Percentiles rank a stretch among this genome's conserved stretches.
Conservation (phyloP, 345 rosid genomes). For the Raphanus raphanistrum region DNA sequence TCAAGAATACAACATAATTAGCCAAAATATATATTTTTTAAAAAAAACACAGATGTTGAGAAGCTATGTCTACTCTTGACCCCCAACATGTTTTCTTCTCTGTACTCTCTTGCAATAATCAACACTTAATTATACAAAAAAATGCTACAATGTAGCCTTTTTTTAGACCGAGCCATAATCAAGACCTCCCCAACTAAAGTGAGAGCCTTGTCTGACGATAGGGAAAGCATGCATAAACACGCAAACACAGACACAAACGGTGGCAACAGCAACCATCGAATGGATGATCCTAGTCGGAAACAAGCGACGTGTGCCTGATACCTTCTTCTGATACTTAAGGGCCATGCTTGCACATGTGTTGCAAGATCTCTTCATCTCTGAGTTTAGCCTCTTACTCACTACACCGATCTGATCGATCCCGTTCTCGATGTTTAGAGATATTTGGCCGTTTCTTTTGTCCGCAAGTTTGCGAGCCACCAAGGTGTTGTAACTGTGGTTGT, state of each 20-base stretch:
- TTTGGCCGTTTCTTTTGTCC: conserved; percentile 62
- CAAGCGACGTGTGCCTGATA: conserved; percentile 53
- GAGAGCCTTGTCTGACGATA: conserved; percentile 53
- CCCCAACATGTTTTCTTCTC: conserved; percentile 2
- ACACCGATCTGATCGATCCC: conserved; percentile 41
- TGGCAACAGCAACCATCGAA: conserved; percentile 81
- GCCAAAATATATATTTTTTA: not conserved
- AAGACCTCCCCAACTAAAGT: conserved; percentile 77
- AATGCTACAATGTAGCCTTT: not conserved
- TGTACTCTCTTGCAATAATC: conserved; percentile 11
- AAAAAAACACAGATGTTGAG: conserved; percentile 6
- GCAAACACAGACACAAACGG: conserved; percentile 91
- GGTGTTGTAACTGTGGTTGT: conserved; percentile 64
- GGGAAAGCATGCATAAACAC: conserved; percentile 71
- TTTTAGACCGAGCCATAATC: conserved; percentile 61
- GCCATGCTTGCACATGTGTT: conserved; percentile 56
- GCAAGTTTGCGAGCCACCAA: conserved; percentile 63
- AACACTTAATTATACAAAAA: not conserved
- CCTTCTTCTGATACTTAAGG: conserved; percentile 46
- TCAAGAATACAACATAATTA: conserved; percentile 19
- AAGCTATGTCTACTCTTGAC: conserved; percentile 6
- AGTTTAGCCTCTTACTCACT: conserved; percentile 25
- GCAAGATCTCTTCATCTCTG: conserved; percentile 47
- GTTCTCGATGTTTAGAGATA: conserved; percentile 55
- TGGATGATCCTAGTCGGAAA: conserved; percentile 73